A percentile compares a stretch with the other conserved stretches of the same genome.
These are phyloP conservation scores for Blastocystis sp. DNA, from an alignment of 352 stramenopile genomes.

Conservation along the genomic window DNA sequence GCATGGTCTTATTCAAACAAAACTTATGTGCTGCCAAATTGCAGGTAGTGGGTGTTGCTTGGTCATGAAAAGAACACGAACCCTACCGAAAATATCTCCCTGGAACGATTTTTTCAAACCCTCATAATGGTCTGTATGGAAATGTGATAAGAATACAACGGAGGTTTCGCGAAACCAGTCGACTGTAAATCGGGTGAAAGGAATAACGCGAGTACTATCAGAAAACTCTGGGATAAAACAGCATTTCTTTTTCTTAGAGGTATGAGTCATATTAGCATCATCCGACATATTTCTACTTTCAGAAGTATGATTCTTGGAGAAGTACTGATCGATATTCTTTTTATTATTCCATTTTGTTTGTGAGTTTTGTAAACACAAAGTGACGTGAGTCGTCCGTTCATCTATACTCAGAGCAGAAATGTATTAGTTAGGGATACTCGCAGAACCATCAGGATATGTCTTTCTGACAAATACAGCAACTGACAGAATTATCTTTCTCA, in stretches of 20 bases:
- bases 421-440: background rate
- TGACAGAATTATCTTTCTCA: background rate
- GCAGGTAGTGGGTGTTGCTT: constrained; percentile 13
- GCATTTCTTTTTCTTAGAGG: background rate
- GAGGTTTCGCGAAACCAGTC: background rate
- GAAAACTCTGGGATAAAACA: background rate
- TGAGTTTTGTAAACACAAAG: background rate
- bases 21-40: background rate
- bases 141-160: background rate
- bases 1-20: background rate
- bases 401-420: background rate
- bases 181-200: background rate
- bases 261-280: background rate
- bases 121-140: background rate
- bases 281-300: background rate
- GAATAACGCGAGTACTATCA: background rate
- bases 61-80: background rate
- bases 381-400: background rate
- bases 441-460: constrained; percentile 15
- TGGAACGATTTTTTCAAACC: background rate
- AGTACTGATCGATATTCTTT: background rate
- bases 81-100: background rate
- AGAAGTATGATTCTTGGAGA: background rate
- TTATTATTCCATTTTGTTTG: background rate
- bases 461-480: background rate